Conservation (phyloP, 1,139 yeast genomes). For the Taiozyma sp. region DNA sequence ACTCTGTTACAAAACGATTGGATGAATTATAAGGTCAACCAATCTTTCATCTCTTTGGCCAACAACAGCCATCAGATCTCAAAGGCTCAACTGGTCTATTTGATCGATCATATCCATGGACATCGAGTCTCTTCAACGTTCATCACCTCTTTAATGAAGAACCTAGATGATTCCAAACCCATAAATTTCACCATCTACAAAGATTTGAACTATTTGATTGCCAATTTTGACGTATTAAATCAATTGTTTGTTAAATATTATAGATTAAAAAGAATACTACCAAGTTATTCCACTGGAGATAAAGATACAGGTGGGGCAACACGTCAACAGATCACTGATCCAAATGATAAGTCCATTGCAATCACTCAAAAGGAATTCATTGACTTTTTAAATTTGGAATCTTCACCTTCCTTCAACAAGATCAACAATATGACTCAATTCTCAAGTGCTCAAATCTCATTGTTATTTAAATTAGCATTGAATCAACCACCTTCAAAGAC, state of each 20-base stretch:
- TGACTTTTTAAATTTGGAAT: slow-evolving; percentile 28
- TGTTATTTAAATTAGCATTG: slow-evolving; percentile 24
- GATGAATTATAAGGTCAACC: slow-evolving; percentile 27
- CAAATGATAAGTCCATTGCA: slow-evolving; percentile 15
- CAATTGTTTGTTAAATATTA: slow-evolving; percentile 32
- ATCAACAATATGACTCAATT: slow-evolving; percentile 34
- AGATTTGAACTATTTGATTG: slow-evolving; percentile 32
- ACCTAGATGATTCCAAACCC: slow-evolving; percentile 25
- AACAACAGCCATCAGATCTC: slow-evolving; percentile 25
- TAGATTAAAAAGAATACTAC: slow-evolving; percentile 15
- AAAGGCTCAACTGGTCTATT: slow-evolving; percentile 29
- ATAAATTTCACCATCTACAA: slow-evolving; percentile 32
- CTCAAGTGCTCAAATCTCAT: slow-evolving; percentile 34
- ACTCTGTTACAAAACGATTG: slow-evolving; percentile 33
- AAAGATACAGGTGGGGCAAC: slow-evolving; percentile 5
- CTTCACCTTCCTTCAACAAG: slow-evolving; percentile 24
- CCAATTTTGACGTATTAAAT: slow-evolving; percentile 34
- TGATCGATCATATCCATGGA: slow-evolving; percentile 29
- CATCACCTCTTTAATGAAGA: slow-evolving; percentile 26
- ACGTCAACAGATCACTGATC: slow-evolving; percentile 6
- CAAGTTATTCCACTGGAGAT: slow-evolving; percentile 8
- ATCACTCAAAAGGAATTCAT: slow-evolving; percentile 33
- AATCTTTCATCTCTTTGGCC: slow-evolving; percentile 22
- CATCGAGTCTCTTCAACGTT: slow-evolving; percentile 33
- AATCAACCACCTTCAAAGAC: background rate